phyloP scores from a whole-genome alignment of 441 rosid species.

The Syzygium syzygioides region DNA sequence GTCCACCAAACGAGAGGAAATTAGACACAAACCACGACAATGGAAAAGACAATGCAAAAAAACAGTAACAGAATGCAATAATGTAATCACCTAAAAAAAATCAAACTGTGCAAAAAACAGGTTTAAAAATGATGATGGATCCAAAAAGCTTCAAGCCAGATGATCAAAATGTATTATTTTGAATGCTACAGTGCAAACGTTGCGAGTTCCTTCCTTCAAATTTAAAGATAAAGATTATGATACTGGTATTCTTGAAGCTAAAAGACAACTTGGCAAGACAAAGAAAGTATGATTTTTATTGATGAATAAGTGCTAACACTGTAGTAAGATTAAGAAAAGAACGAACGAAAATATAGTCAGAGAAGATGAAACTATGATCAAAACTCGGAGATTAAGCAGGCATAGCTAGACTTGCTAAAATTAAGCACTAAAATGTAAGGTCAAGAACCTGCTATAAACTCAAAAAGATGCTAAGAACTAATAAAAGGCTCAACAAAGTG shows the following conservation, averaged over 20 bases:
- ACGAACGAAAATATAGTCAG: background rate
- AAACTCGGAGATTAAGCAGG: background rate
- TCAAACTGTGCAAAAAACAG: background rate
- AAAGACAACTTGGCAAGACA: background rate
- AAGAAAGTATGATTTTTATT: background rate
- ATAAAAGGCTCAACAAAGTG: background rate
- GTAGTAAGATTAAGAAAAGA: background rate
- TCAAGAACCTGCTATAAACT: background rate
- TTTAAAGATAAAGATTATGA: background rate
- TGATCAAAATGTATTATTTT: background rate
- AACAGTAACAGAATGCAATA: background rate
- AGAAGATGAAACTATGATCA: background rate
- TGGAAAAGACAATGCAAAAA: background rate
- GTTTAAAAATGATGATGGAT: background rate
- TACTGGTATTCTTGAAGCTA: background rate
- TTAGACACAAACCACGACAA: slow-evolving; percentile 4
- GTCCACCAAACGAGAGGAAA: slow-evolving; percentile 20
- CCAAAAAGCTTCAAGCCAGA: background rate
- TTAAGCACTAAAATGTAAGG: background rate
- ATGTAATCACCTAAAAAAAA: background rate
- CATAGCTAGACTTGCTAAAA: background rate
- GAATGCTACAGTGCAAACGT: background rate
- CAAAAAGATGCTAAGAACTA: background rate
- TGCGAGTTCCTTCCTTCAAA: background rate
- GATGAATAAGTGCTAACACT: background rate